Base-by-base conservation (phyloP, 2,329 filamentous ascomycete genomes). In the Ascochyta fabae region DNA sequence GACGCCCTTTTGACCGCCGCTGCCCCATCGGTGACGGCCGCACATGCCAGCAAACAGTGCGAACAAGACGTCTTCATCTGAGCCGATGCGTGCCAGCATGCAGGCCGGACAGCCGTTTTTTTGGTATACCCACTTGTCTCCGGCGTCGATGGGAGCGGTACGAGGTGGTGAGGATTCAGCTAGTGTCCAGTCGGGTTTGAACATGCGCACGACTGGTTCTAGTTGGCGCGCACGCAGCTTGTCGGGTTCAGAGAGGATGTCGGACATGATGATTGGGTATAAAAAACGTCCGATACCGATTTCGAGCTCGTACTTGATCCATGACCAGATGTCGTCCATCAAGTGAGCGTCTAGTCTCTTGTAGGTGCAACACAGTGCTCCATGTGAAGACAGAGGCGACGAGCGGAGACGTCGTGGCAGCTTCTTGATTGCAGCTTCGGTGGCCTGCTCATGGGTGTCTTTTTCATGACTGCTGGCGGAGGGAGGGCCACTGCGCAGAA, bases 191-290 rank as follows among this genome's bases (percentile, higher is more conserved):
- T 65, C 51, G 0, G 41, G 22, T 8, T 58, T 57, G 56, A 64
- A 73, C 66, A 74, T 70, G 24, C 66, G 41, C 6, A 61, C 49
- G 6, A 71, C 68, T 7, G 70, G 66, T 49, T 75, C 72, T 1
- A 75, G 45, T 19, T 68, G 62, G 6, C 72, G 64, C 3, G 63
- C 24, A 10, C 44, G 48, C 9, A 23, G 27, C 36, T 72, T 62
- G 29, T 71, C 57, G 1, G 38, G n/a, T 1, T 36, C 2, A 0
- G 56, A 60, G 15, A 75, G 53, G n/a, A 43, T 47, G 8, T 48
- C 49, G 9, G 54, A 48, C 53, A 70, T 59, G 27, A 71, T 51
- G 9, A 74, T 38, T 2, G 71, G 70, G 39, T 66, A 69, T 8
- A 71, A 26, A 26, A 70, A 70, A 7, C 46, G 57, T 4, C 71